Conservation (phyloP, 176 grass and related monocot genomes). For the Triticum dicoccoides region DNA sequence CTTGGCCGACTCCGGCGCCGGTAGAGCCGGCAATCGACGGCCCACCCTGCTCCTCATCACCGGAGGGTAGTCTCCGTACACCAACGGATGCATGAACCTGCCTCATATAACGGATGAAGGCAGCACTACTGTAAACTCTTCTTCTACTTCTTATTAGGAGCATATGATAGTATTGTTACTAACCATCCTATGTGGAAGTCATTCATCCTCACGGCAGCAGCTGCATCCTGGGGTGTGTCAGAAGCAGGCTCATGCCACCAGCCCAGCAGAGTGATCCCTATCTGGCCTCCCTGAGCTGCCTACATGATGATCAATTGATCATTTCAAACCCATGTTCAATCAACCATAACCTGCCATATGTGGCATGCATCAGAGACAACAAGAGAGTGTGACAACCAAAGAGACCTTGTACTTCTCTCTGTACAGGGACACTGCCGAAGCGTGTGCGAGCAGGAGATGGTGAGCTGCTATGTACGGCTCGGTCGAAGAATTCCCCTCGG, state of each 20-base stretch:
- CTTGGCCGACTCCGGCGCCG: slow-evolving; percentile 36
- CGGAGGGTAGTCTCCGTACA: slow-evolving; percentile 66
- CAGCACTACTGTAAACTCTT: too few species aligned
- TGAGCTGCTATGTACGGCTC: slow-evolving; percentile 55
- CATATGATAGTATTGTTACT: neutral
- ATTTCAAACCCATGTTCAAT: neutral
- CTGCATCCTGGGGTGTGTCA: slow-evolving; percentile 36
- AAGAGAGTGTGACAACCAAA: neutral
- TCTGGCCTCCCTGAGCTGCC: slow-evolving; percentile 58
- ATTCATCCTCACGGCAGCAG: slow-evolving; percentile 56
- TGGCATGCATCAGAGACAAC: neutral
- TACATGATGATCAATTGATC: neutral
- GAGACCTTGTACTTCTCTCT: slow-evolving; percentile 43
- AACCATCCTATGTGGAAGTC: slow-evolving; percentile 88
- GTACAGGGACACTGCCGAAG: slow-evolving; percentile 48
- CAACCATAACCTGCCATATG: too few species aligned
- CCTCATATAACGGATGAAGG: neutral
- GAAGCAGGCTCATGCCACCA: slow-evolving; percentile 64
- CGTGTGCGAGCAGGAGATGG: slow-evolving; percentile 50
- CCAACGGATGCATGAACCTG: slow-evolving; percentile 75
- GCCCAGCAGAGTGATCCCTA: slow-evolving; percentile 66
- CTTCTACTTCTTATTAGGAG: neutral
- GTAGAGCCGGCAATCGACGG: slow-evolving; percentile 50
- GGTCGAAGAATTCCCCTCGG: slow-evolving; percentile 52
- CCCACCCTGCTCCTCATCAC: slow-evolving; percentile 64